These are phyloP conservation scores for Ogataea pini DNA, from an alignment of 805 yeast genomes.

Conservation along the genomic window DNA sequence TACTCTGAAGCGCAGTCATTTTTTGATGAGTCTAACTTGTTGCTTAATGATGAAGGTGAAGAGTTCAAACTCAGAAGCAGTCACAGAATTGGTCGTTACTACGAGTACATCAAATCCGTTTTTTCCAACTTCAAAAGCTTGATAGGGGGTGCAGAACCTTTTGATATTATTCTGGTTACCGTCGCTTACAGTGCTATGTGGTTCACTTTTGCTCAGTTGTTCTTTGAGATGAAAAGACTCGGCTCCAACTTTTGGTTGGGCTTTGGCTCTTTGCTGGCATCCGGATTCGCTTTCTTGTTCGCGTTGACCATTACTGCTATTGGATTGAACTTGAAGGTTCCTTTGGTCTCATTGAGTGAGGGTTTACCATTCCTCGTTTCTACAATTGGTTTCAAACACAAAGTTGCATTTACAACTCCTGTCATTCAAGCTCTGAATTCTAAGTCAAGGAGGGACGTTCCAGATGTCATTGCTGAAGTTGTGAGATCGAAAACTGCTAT, in stretches of 20 bases:
- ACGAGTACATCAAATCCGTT: slow-evolving; percentile 48
- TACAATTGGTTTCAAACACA: slow-evolving; percentile 87
- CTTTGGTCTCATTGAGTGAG: slow-evolving; percentile 76
- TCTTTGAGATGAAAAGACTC: slow-evolving; percentile 67
- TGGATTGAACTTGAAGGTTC: slow-evolving; percentile 58
- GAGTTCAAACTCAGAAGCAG: slow-evolving; percentile 63
- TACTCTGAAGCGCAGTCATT: slow-evolving; percentile 25
- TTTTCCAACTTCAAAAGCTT: slow-evolving; percentile 44
- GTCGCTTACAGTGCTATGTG: slow-evolving; percentile 86
- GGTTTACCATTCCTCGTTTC: slow-evolving; percentile 94
- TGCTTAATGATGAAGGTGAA: slow-evolving; percentile 42
- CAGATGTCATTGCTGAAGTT: slow-evolving; percentile 34
- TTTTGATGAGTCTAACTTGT: slow-evolving; percentile 24
- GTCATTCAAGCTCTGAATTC: slow-evolving; percentile 45
- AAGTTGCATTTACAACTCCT: slow-evolving; percentile 66
- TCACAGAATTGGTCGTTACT: slow-evolving; percentile 56
- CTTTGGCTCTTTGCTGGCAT: slow-evolving; percentile 72
- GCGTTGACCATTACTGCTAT: slow-evolving; percentile 68
- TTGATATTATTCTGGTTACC: slow-evolving; percentile 77
- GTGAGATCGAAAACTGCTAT: slow-evolving; percentile 41
- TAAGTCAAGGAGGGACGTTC: slow-evolving; percentile 30
- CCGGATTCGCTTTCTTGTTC: slow-evolving; percentile 79
- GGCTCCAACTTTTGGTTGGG: slow-evolving; percentile 92
- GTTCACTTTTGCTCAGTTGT: slow-evolving; percentile 74
- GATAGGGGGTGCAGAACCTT: slow-evolving; percentile 74